Base-by-base conservation (phyloP, 2,329 filamentous ascomycete species). In the Colletotrichum cordylinicola region DNA sequence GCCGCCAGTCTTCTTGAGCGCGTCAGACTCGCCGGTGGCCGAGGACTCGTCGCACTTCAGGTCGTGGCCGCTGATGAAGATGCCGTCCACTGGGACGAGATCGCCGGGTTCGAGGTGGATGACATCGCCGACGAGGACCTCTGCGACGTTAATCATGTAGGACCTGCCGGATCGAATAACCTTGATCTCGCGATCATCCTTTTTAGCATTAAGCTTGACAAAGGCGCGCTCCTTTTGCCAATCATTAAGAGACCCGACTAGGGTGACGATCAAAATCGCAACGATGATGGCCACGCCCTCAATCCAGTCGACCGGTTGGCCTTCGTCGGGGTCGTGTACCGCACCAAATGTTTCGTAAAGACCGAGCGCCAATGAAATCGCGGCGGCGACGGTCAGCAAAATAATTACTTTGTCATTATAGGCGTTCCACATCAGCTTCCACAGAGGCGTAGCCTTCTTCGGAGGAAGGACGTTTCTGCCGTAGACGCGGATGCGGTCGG, bases 11-110 rank as follows among this genome's bases (percentile, higher is more conserved):
- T 95, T 95, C 83, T 91, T 93, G 82, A 94, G 90, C 67, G 93
- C 89, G 79, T 95, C 93, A 1, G 93, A 94, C 83, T 95, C 93
- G 78, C 93, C 93, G 31, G 93, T 95, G 2, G 92, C 92, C 13
- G 93, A 94, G 4, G 93, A 94, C 80, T 95, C 93, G 79, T 95
- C 93, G 79, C 93, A 95, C 82, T 93, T 87, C 74, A 89, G 80
- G 5, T 84, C 82, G 77, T 86, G 86, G 8, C 87, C 87, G 21
- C 89, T 87, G 76, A 95, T 92, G 75, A 95, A 90, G 69, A 94
- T 88, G 8, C 93, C 93, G 80, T 95, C 93, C 2, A 92, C 93
- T 0, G 93, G 93, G 48, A 95, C 89, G 71, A 94, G 87, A 79
- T 95, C 93, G 76, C 93, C 93, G 2, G 93, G 91, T 75, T 93